Evolutionary conservation across 345 rosid species (phyloP).

Genomic region (Punica granatum): DNA sequence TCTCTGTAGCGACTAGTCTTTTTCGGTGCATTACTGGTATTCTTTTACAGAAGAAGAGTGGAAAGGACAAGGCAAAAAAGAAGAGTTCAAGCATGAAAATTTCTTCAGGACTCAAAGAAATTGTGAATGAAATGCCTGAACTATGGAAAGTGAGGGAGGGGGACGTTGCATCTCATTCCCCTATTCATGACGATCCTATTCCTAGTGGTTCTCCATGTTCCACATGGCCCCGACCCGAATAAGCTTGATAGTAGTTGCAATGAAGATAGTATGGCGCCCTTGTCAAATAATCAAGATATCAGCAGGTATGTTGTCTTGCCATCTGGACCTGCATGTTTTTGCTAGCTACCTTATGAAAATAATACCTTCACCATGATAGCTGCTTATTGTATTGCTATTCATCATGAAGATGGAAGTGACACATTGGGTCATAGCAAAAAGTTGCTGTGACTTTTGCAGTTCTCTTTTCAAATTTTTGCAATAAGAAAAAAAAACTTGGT

Average conservation of each 20-base stretch:
- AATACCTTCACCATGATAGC: background rate
- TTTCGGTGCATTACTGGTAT: too few relatives aligned
- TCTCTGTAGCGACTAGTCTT: too few relatives aligned
- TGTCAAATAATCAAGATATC: background rate
- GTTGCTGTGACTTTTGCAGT: too few relatives aligned
- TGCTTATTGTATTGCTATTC: background rate
- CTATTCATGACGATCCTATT: slow-evolving; percentile 29
- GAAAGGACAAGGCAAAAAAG: slow-evolving; percentile 24
- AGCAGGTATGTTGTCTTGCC: background rate
- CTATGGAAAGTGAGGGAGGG: slow-evolving; percentile 32
- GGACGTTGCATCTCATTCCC: slow-evolving; percentile 40
- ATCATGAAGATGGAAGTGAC: background rate
- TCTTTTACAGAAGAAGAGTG: slow-evolving; percentile 31
- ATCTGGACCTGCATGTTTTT: background rate
- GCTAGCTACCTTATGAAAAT: background rate
- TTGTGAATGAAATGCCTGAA: slow-evolving; percentile 19
- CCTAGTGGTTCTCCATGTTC: slow-evolving; percentile 38
- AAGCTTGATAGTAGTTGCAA: background rate
- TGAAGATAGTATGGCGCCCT: background rate
- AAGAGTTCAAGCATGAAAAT: slow-evolving; percentile 24
- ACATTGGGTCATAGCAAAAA: background rate
- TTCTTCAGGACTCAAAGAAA: slow-evolving; percentile 13
- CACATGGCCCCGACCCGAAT: too few relatives aligned
- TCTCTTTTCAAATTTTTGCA: too few relatives aligned
- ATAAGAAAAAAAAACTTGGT: too few relatives aligned